Evolutionary conservation across 257 asterid genomes (phyloP).

Genomic region (Ilex asprella): DNA sequence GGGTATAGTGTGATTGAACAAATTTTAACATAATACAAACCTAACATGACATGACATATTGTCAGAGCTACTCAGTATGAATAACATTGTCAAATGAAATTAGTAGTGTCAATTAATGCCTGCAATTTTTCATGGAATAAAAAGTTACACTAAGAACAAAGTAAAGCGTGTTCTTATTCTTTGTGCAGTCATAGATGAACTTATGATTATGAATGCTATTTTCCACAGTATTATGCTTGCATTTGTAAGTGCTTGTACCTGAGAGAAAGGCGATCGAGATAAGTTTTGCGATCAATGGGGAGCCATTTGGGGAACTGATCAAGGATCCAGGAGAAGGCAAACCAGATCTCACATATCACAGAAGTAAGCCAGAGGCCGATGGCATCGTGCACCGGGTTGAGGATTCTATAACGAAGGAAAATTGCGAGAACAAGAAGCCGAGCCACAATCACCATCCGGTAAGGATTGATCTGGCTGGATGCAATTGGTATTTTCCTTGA

Average conservation of each 20-base stretch:
- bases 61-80: background rate
- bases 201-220: background rate
- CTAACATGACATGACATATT: too few species aligned
- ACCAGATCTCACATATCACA: conserved; percentile 91
- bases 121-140: background rate
- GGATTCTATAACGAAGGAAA: conserved; percentile 81
- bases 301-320: conserved; percentile 99
- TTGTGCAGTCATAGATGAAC: too few species aligned
- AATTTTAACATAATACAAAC: too few species aligned
- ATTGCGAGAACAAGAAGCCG: conserved; percentile 70
- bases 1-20: too few species aligned
- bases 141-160: background rate
- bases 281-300: conserved; percentile 90
- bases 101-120: background rate
- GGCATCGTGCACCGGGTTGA: conserved; percentile 92
- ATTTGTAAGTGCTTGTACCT: conserved; percentile 32
- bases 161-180: too few species aligned
- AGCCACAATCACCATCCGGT: conserved; percentile 90
- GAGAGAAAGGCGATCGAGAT: conserved; percentile 90
- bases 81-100: background rate
- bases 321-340: conserved; percentile 92
- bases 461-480: conserved; percentile 88
- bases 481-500: conserved; percentile 95
- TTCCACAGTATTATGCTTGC: background rate
- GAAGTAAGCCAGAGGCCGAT: conserved; percentile 97